Conservation (phyloP, 805 yeast species). For the Barnettozyma sp. region DNA sequence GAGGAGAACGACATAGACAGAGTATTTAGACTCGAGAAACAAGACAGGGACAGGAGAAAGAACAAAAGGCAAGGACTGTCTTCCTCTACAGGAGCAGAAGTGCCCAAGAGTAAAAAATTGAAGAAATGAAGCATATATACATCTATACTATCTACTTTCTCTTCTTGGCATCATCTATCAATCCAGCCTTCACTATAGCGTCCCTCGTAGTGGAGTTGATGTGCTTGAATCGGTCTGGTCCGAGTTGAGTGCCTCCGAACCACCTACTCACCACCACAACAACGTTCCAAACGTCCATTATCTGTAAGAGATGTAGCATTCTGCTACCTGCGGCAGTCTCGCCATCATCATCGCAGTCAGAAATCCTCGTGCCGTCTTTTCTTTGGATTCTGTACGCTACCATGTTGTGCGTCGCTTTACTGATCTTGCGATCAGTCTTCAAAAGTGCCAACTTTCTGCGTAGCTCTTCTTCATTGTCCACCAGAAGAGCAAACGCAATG, state of each 20-base stretch:
- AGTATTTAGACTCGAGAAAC: slow-evolving; percentile 12
- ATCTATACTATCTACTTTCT: slow-evolving; percentile 20
- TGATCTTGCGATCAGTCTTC: slow-evolving; percentile 57
- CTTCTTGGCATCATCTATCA: slow-evolving; percentile 28
- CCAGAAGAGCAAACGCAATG: slow-evolving; percentile 64
- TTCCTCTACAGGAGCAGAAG: slow-evolving; percentile 2
- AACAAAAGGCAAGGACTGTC: slow-evolving; percentile 7
- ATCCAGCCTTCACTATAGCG: slow-evolving; percentile 63
- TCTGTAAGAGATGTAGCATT: slow-evolving; percentile 64
- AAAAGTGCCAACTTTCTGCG: slow-evolving; percentile 42
- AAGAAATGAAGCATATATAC: slow-evolving; percentile 10
- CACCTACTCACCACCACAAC: slow-evolving; percentile 75
- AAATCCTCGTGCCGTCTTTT: slow-evolving; percentile 45
- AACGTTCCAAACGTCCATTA: slow-evolving; percentile 76
- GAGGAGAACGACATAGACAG: slow-evolving; percentile 12
- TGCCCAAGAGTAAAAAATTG: slow-evolving; percentile 17
- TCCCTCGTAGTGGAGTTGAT: slow-evolving; percentile 86
- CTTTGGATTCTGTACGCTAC: slow-evolving; percentile 74
- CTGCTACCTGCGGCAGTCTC: slow-evolving; percentile 95
- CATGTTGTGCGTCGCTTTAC: slow-evolving; percentile 73
- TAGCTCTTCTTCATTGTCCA: slow-evolving; percentile 64
- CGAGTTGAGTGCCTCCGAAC: slow-evolving; percentile 89
- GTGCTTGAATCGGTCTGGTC: slow-evolving; percentile 92
- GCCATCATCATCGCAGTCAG: slow-evolving; percentile 96
- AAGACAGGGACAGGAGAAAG: slow-evolving; percentile 9